phyloP scores from a whole-genome alignment of 2,329 filamentous ascomycete species.

The Clonostachys sp. region DNA sequence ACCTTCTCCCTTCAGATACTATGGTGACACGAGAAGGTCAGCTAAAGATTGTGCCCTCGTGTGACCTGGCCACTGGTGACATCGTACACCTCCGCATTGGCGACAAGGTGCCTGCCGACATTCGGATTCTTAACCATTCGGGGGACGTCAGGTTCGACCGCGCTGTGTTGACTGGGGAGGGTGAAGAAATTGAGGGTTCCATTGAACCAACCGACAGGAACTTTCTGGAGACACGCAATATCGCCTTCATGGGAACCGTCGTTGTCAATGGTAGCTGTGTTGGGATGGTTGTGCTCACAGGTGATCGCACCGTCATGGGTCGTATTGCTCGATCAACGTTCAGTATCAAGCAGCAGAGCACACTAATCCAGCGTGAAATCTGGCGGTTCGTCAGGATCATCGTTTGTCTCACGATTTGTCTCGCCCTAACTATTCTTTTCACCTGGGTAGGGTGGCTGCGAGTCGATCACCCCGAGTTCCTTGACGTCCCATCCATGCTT shows the following conservation, averaged over 20 bases:
- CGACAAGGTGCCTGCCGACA: conserved; percentile 56
- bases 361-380: conserved; percentile 16
- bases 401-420: conserved; percentile 18
- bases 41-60: conserved; percentile 35
- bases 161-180: conserved; percentile 60
- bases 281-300: conserved; percentile 57
- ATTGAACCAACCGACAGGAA: conserved; percentile 43
- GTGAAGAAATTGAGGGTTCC: conserved; percentile 43
- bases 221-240: conserved; percentile 41
- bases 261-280: conserved; percentile 56
- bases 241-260: conserved; percentile 58
- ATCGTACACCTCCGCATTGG: conserved; percentile 49
- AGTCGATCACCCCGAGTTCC: conserved; percentile 20
- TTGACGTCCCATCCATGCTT: conserved; percentile 26
- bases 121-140: conserved; percentile 45
- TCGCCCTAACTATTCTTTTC: conserved; percentile 2
- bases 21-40: too few species aligned
- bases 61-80: conserved; percentile 33
- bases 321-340: conserved; percentile 48
- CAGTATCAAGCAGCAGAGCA: conserved; percentile 19
- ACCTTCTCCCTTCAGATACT: too few species aligned
- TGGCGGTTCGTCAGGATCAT: conserved; percentile 38
- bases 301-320: conserved; percentile 58
- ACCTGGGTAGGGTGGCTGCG: too few species aligned
- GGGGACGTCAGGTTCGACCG: conserved; percentile 68